Evolutionary conservation across 306 rosid genomes (phyloP).

Genomic region (Leucaena leucocephala): DNA sequence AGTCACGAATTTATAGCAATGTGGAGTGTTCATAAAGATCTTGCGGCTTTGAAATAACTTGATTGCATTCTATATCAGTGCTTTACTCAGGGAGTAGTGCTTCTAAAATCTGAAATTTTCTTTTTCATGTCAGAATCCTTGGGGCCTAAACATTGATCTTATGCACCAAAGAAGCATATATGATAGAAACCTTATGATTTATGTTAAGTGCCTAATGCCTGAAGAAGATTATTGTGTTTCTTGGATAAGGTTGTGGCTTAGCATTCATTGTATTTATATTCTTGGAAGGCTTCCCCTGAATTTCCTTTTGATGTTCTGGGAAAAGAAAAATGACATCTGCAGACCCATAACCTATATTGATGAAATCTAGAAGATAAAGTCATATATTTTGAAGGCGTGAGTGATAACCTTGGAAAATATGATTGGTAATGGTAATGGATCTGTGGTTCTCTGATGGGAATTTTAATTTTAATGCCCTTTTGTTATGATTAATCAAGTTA

Average conservation of each 20-base stretch:
- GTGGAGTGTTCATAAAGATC: neutral
- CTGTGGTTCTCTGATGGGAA: neutral
- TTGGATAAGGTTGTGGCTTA: neutral
- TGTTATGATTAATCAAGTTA: no score
- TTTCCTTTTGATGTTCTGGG: neutral
- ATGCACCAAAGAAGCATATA: neutral
- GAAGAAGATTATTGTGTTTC: neutral
- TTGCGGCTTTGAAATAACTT: neutral
- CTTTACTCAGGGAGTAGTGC: neutral
- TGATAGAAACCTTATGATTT: neutral
- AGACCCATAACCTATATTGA: neutral
- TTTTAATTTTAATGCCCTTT: neutral
- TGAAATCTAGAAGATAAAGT: neutral
- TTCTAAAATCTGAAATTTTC: neutral
- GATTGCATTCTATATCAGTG: neutral
- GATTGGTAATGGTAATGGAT: neutral
- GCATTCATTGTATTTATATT: neutral
- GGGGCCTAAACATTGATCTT: neutral
- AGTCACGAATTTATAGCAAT: neutral
- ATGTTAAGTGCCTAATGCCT: neutral
- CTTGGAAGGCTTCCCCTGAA: neutral
- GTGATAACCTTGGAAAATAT: neutral
- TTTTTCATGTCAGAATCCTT: neutral
- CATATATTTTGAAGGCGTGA: neutral
- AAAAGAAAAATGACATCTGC: neutral